phyloP scores from a whole-genome alignment of 2,329 filamentous ascomycete genomes.

The Cladophialophora chaetospira region DNA sequence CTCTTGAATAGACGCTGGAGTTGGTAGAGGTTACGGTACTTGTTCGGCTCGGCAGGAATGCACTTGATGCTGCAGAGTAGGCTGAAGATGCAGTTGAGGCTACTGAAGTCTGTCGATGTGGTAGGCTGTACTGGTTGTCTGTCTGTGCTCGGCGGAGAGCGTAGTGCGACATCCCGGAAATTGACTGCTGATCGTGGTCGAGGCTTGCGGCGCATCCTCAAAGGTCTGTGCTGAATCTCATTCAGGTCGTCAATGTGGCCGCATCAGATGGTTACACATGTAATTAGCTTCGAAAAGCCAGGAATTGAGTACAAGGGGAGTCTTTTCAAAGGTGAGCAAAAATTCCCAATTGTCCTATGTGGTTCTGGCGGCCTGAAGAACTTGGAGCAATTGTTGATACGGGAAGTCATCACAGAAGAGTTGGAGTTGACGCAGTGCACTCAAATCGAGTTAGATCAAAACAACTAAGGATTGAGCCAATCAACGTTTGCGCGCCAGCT shows the following conservation, averaged over 20 bases:
- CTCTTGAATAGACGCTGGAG: slow-evolving; percentile 59
- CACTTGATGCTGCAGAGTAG: slow-evolving; percentile 53
- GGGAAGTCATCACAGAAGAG: background rate
- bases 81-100: slow-evolving; percentile 58
- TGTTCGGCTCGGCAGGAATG: slow-evolving; percentile 57
- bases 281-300: background rate
- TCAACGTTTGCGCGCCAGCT: too few species aligned
- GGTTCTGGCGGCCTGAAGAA: background rate
- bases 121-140: slow-evolving; percentile 30
- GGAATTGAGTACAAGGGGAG: background rate
- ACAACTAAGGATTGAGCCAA: too few species aligned
- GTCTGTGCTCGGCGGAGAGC: slow-evolving; percentile 27
- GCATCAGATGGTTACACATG: background rate
- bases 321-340: background rate
- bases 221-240: slow-evolving; percentile 7
- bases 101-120: slow-evolving; percentile 56
- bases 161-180: slow-evolving; percentile 31
- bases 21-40: slow-evolving; percentile 73
- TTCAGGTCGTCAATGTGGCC: slow-evolving; percentile 3
- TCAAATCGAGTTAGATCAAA: background rate
- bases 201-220: slow-evolving; percentile 20
- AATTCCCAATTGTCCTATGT: background rate
- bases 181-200: slow-evolving; percentile 12
- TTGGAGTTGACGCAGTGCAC: background rate
- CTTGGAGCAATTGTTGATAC: background rate